Evolutionary conservation across 768 basidiomycete species (phyloP).

Genomic region (Rhodotorula diobovata): DNA sequence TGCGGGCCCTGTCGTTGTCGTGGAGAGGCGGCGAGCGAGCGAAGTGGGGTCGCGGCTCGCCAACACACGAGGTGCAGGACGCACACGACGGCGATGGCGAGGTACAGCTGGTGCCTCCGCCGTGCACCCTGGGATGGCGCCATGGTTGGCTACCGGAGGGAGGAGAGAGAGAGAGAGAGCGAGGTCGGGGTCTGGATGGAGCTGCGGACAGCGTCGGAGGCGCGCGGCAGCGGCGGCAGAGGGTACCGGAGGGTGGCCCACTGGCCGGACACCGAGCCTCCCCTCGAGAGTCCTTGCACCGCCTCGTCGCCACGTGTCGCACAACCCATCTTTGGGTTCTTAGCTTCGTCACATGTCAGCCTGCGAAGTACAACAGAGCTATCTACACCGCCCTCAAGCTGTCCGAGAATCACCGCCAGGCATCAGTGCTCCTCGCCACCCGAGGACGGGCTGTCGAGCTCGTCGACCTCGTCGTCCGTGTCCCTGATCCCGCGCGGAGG

Average conservation of each 20-base stretch:
- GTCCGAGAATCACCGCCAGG: too few relatives aligned
- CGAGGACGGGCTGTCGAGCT: conserved; percentile 14
- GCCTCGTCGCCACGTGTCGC: too few relatives aligned
- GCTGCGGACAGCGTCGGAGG: too few relatives aligned
- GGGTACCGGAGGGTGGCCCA: too few relatives aligned
- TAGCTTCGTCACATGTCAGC: not conserved
- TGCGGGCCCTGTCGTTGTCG: not conserved
- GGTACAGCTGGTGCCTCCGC: not conserved
- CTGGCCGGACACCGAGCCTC: too few relatives aligned
- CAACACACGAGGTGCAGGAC: conserved; percentile 14
- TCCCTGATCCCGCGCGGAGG: too few relatives aligned
- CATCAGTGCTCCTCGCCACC: not conserved
- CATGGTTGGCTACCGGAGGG: not conserved
- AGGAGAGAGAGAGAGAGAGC: not conserved
- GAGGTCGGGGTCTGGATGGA: too few relatives aligned
- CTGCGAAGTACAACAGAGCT: not conserved
- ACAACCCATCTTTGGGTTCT: too few relatives aligned
- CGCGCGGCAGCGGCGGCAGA: too few relatives aligned
- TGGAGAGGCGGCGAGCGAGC: not conserved
- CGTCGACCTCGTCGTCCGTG: conserved; percentile 12
- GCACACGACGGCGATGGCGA: conserved; percentile 5
- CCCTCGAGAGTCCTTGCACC: too few relatives aligned
- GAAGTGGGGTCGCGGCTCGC: conserved; percentile 9
- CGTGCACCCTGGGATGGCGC: not conserved
- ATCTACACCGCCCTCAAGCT: not conserved